Conservation (phyloP, 305 asterid species). For the Fraxinus paxiana region DNA sequence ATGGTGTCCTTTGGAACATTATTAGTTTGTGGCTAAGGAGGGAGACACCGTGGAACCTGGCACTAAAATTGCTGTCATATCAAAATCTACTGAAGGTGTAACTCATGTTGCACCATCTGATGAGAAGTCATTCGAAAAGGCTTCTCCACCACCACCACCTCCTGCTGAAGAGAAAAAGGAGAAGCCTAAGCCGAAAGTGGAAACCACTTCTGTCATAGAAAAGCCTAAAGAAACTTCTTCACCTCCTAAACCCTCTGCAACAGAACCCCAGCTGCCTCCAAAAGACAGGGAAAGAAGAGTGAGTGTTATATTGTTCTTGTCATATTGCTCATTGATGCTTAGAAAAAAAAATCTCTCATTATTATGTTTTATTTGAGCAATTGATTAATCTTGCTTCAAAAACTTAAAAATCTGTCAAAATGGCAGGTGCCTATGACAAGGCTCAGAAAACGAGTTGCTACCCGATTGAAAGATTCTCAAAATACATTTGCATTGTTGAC, state of each 20-base stretch:
- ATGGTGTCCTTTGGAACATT: conserved; percentile 1
- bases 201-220: conserved; percentile 43
- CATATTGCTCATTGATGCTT: neutral
- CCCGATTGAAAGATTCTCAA: conserved; percentile 94
- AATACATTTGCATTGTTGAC: conserved; percentile 96
- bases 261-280: conserved; percentile 96
- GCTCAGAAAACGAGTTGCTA: conserved; percentile 88
- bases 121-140: conserved; percentile 61
- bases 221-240: conserved; percentile 48
- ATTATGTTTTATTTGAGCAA: no score
- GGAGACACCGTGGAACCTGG: conserved; percentile 99
- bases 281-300: conserved; percentile 96
- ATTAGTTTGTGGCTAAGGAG: conserved; percentile 81
- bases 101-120: conserved; percentile 82
- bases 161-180: conserved; percentile 53
- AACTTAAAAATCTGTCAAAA: conserved; percentile 16
- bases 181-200: conserved; percentile 40
- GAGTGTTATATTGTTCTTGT: conserved; percentile 21
- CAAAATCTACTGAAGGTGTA: conserved; percentile 84
- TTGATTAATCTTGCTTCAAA: conserved; percentile 1
- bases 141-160: conserved; percentile 49
- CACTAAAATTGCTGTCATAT: conserved; percentile 78
- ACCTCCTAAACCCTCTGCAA: conserved; percentile 59
- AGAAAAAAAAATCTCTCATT: no score
- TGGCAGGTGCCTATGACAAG: conserved; percentile 95